A percentile compares a stretch with the other conserved stretches of the same genome.
These are phyloP conservation scores for Penicillium expansum DNA, from an alignment of 2,329 filamentous ascomycete genomes.

Conservation along the genomic window DNA sequence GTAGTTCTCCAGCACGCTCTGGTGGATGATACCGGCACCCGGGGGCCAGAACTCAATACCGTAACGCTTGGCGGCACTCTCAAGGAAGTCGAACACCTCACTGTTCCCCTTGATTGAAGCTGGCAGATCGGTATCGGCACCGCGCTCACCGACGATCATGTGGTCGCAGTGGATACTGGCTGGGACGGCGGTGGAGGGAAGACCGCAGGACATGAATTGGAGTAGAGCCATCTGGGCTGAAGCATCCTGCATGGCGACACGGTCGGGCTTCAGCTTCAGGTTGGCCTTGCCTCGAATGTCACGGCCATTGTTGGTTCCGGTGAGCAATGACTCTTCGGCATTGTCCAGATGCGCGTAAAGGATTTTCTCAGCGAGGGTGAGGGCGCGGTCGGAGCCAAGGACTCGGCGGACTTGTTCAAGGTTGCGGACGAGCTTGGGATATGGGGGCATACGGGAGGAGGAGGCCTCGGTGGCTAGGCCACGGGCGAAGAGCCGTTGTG, in stretches of 20 bases:
- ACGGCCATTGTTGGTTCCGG: slow-evolving; percentile 76
- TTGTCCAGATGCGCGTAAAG: slow-evolving; percentile 93
- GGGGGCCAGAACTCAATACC: slow-evolving; percentile 96
- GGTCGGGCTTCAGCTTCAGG: slow-evolving; percentile 93
- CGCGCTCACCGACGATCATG: slow-evolving; percentile 92
- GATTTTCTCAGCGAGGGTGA: slow-evolving; percentile 97
- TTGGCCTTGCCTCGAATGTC: slow-evolving; percentile 85
- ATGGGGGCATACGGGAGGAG: slow-evolving; percentile 67
- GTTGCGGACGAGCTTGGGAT: slow-evolving; percentile 74
- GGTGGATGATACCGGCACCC: slow-evolving; percentile 92
- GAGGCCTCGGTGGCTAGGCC: slow-evolving; percentile 40
- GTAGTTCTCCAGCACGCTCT: slow-evolving; percentile 97
- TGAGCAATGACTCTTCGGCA: slow-evolving; percentile 80
- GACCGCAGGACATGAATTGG: slow-evolving; percentile 96
- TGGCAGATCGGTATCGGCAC: slow-evolving; percentile 79
- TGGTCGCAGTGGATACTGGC: slow-evolving; percentile 99
- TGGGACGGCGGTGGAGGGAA: slow-evolving; percentile 85
- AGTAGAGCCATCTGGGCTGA: slow-evolving; percentile 97
- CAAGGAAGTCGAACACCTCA: slow-evolving; percentile 96
- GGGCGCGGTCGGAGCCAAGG: slow-evolving; percentile 59
- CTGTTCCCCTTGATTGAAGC: slow-evolving; percentile 87
- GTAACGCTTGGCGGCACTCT: slow-evolving; percentile 86
- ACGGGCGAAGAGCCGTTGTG: slow-evolving; percentile 31
- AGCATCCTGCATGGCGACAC: slow-evolving; percentile 98
- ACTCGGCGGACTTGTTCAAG: slow-evolving; percentile 73